These are phyloP conservation scores for Nepenthes alata DNA, from an alignment of 179 eudicot genomes.

Conservation along the genomic window DNA sequence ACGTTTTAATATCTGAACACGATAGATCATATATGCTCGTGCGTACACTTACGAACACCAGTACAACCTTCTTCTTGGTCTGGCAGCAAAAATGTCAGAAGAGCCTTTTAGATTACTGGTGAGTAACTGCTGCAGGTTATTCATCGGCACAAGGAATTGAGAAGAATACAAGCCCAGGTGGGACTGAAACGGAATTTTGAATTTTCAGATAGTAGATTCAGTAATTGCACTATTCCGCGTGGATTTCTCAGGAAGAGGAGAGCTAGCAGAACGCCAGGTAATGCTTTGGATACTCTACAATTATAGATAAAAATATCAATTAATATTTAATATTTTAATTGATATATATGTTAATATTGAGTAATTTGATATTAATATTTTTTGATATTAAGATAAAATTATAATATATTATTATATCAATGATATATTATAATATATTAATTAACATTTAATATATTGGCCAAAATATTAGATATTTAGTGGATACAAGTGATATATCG, in stretches of 20 bases:
- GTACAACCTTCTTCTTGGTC: slow-evolving; percentile 82
- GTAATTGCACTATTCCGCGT: slow-evolving; percentile 90
- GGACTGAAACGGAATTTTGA: not conserved
- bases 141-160: not conserved
- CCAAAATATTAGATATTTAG: no score
- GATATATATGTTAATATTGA: no score
- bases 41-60: slow-evolving; percentile 97
- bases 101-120: slow-evolving; percentile 95
- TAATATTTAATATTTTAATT: no score
- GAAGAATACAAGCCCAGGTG: not conserved
- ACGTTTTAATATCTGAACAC: not conserved
- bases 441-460: no score
- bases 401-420: no score
- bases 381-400: no score
- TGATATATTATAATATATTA: no score
- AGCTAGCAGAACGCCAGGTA: slow-evolving; percentile 96
- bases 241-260: slow-evolving; percentile 93
- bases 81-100: slow-evolving; percentile 98
- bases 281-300: not conserved
- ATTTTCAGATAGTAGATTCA: slow-evolving; percentile 70
- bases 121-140: slow-evolving; percentile 9
- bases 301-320: no score
- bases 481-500: no score
- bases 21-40: slow-evolving; percentile 88
- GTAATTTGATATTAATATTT: no score